Evolutionary conservation across 257 asterid species (phyloP), one percentile per base, ranked within the genome.

Genomic region (Asclepias syriaca): DNA sequence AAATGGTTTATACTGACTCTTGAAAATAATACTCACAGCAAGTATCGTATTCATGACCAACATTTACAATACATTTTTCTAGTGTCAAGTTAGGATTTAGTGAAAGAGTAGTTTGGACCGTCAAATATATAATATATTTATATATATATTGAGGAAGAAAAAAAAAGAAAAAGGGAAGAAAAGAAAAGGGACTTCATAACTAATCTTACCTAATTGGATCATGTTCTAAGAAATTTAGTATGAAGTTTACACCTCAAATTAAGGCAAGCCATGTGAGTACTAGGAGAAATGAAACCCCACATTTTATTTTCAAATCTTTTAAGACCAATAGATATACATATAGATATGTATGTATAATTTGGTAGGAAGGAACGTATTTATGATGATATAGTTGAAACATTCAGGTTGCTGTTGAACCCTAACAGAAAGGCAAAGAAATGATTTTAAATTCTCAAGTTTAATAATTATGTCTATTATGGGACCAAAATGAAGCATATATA

Each of bases 161-260:
- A 49, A 11, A 49, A 49, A 48, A 71, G 58, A 67, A 78, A 77
- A 77, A 29, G 34, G 3, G 34, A 29, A 29, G 34, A 29, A 3
- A 65, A 71, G 58, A 67, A 78, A 79, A 77, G 66, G 54, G 85
- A 86, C 88, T 76, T 54, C 72, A 77, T 77, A 86, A 83, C 86
- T 64, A 81, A 77, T 84, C 74, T 64, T 69, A 86, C 88, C 88
- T 78, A 86, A 86, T 81, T 80, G 78, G 66, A 1, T 22, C 48
- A n/a, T 37, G 37, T 5, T 64, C 34, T 1, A 37, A 51, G 65
- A 69, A 29, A 29, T 69, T 40, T 50, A 50, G 64, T 9, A 16
- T 27, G 61, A 32, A 53, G 50, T 54, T 55, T 53, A 21, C 21
- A 46, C 58, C 45, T 13, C 19, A 53, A 39, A 45, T 32, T 46